phyloP scores from a whole-genome alignment of 192 early-diverging fungal genomes.

The Umbelopsis ramanniana region DNA sequence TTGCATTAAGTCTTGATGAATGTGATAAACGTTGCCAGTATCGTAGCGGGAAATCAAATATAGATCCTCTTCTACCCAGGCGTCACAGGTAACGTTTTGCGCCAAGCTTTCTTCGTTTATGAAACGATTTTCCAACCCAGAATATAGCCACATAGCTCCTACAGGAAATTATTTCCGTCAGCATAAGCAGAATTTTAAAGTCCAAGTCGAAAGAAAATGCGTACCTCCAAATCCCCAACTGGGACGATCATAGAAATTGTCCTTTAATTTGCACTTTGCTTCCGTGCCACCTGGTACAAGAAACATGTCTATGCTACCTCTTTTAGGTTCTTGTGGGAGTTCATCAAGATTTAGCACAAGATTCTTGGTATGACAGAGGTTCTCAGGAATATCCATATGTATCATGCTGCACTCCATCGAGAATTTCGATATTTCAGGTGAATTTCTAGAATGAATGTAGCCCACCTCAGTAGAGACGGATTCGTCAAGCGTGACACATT shows the following conservation, averaged over 20 bases:
- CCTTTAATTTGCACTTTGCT: conserved; percentile 24
- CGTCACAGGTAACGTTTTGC: conserved; percentile 21
- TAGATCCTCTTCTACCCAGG: conserved; percentile 23
- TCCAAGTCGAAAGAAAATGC: not conserved
- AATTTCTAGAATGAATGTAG: not conserved
- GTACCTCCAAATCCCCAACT: conserved; percentile 30
- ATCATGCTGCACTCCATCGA: conserved; percentile 16
- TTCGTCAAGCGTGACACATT: not conserved
- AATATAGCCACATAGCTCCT: conserved; percentile 11
- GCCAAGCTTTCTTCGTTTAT: not conserved
- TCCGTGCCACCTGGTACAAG: not conserved
- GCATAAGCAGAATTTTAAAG: not conserved
- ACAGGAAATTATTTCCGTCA: not conserved
- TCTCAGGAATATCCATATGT: conserved; percentile 25
- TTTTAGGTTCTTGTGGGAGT: not conserved
- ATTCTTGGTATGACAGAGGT: conserved; percentile 19
- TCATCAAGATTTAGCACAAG: conserved; percentile 3
- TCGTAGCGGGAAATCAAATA: conserved; percentile 23
- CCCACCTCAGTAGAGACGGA: not conserved
- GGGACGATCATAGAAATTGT: not conserved
- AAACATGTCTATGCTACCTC: conserved; percentile 21
- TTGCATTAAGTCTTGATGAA: conserved; percentile 29
- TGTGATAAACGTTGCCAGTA: conserved; percentile 26
- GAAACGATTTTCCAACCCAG: not conserved
- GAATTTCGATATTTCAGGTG: not conserved